These are phyloP conservation scores for Aspergillus sp. DNA, from an alignment of 2,329 filamentous ascomycete genomes.

Conservation along the genomic window DNA sequence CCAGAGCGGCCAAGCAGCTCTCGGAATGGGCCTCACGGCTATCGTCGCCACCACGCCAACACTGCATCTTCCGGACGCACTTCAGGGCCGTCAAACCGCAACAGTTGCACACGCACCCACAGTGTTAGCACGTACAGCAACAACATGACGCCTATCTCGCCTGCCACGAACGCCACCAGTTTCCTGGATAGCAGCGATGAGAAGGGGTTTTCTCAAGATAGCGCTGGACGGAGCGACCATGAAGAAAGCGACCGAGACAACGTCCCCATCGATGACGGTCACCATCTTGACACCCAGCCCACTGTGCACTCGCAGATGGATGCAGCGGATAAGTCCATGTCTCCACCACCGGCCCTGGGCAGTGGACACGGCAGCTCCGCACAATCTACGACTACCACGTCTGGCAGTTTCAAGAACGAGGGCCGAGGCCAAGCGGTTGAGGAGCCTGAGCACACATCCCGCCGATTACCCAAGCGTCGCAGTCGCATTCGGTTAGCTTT, in stretches of 20 bases:
- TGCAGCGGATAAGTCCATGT: conserved; percentile 22
- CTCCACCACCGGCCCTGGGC: conserved; percentile 16
- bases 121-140: conserved; percentile 43
- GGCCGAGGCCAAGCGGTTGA: conserved; percentile 17
- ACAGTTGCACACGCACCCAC: conserved; percentile 39
- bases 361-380: conserved; percentile 26
- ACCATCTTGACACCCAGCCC: conserved; percentile 21
- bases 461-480: conserved; percentile 33
- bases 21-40: conserved; percentile 21
- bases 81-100: conserved; percentile 32
- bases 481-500: conserved; percentile 42
- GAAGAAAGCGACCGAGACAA: conserved; percentile 29
- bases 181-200: conserved; percentile 42
- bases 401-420: conserved; percentile 26
- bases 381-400: conserved; percentile 24
- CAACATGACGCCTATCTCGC: conserved; percentile 40
- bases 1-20: conserved; percentile 28
- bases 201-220: conserved; percentile 27
- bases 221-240: conserved; percentile 27
- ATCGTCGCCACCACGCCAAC: conserved; percentile 29
- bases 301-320: conserved; percentile 25
- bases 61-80: conserved; percentile 33
- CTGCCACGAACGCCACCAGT: conserved; percentile 45
- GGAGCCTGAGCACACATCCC: conserved; percentile 19
- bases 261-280: conserved; percentile 14